Evolutionary conservation across 352 stramenopile genomes (phyloP).

Genomic region (Phytophthora ramorum): DNA sequence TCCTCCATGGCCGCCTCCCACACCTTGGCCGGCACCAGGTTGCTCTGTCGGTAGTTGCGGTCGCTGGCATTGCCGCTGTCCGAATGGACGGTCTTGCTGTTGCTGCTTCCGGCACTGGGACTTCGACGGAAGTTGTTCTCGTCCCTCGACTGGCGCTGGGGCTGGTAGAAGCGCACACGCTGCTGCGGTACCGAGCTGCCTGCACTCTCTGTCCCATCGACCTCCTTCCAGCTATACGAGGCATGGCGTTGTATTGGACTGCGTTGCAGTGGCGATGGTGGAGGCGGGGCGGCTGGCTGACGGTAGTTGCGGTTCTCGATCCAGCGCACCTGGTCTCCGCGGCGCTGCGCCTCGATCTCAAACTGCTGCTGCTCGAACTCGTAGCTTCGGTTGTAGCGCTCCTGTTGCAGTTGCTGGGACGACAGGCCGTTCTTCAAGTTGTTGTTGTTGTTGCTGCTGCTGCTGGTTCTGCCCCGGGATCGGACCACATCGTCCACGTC

Average conservation of each 20-base stretch:
- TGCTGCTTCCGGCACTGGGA: slow-evolving; percentile 25
- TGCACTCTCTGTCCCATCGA: not conserved
- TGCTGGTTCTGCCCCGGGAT: slow-evolving; percentile 15
- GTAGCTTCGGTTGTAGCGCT: slow-evolving; percentile 25
- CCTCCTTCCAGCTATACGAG: slow-evolving; percentile 28
- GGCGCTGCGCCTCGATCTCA: slow-evolving; percentile 23
- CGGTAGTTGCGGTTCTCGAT: slow-evolving; percentile 27
- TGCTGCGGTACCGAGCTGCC: slow-evolving; percentile 7
- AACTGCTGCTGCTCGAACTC: slow-evolving; percentile 26
- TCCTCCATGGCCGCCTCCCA: slow-evolving; percentile 76
- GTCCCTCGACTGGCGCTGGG: slow-evolving; percentile 15
- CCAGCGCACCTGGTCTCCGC: slow-evolving; percentile 20
- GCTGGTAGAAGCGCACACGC: slow-evolving; percentile 14
- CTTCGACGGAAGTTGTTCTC: slow-evolving; percentile 25
- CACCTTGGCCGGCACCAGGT: slow-evolving; percentile 61
- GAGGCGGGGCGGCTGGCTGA: slow-evolving; percentile 25
- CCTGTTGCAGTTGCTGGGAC: slow-evolving; percentile 20
- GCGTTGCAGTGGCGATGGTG: slow-evolving; percentile 12
- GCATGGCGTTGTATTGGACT: slow-evolving; percentile 8
- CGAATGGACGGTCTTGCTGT: slow-evolving; percentile 8
- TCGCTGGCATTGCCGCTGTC: slow-evolving; percentile 38
- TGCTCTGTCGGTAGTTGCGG: slow-evolving; percentile 58
- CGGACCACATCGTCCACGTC: slow-evolving; percentile 26
- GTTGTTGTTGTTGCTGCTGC: slow-evolving; percentile 1
- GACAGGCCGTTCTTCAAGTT: slow-evolving; percentile 2